phyloP scores from a whole-genome alignment of 768 basidiomycete species.

The Fistulinella prunicolor region DNA sequence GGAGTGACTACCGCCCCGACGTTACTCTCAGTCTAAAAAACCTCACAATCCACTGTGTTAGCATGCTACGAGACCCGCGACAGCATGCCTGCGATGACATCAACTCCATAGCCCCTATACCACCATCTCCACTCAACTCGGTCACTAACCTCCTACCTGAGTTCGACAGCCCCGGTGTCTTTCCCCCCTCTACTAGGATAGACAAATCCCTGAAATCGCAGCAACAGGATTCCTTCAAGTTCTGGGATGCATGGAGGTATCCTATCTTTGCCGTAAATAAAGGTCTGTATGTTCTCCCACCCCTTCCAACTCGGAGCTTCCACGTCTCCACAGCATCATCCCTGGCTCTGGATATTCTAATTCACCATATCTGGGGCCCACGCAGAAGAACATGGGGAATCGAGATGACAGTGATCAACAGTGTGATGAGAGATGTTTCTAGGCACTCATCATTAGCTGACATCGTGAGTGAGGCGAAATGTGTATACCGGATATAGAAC shows the following conservation, averaged over 20 bases:
- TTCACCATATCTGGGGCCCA: slow-evolving; percentile 83
- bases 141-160: slow-evolving; percentile 37
- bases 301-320: background rate
- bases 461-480: slow-evolving; percentile 50
- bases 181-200: slow-evolving; percentile 72
- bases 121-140: slow-evolving; percentile 14
- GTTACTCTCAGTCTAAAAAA: background rate
- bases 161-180: slow-evolving; percentile 65
- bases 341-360: slow-evolving; percentile 65
- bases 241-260: slow-evolving; percentile 75
- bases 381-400: slow-evolving; percentile 90
- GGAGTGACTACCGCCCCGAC: background rate
- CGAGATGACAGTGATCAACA: slow-evolving; percentile 87
- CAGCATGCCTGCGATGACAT: slow-evolving; percentile 17
- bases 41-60: background rate
- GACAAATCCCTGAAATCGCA: slow-evolving; percentile 63
- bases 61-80: slow-evolving; percentile 27
- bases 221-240: slow-evolving; percentile 49
- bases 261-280: slow-evolving; percentile 63
- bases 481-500: background rate
- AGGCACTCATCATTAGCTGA: slow-evolving; percentile 81
- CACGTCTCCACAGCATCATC: slow-evolving; percentile 20
- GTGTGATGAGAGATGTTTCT: slow-evolving; percentile 80
- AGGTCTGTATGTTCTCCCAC: slow-evolving; percentile 39
- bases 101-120: slow-evolving; percentile 13